A percentile compares a stretch with the other conserved stretches of the same genome.
Conservation (phyloP, 2,329 filamentous ascomycete species). For the Biscogniauxia marginata region DNA sequence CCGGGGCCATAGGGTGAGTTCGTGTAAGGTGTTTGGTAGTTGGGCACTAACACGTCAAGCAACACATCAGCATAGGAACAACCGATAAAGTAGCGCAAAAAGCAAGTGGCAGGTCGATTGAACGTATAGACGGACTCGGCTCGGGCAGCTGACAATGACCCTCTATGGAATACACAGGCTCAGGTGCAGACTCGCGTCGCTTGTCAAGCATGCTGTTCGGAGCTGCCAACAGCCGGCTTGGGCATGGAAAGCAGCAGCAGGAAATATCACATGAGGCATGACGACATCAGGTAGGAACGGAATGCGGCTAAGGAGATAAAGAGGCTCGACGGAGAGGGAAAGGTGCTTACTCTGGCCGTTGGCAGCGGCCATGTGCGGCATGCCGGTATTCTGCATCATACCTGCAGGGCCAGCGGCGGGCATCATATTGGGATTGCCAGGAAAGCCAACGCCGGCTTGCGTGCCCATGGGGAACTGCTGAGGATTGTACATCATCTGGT, state of each 20-base stretch:
- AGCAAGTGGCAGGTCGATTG: constrained; percentile 14
- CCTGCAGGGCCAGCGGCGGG: constrained; percentile 49
- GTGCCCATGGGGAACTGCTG: constrained; percentile 57
- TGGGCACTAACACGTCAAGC: constrained; percentile 44
- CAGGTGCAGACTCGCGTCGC: constrained; percentile 11
- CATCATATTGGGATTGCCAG: constrained; percentile 56
- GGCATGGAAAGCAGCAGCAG: constrained; percentile 13
- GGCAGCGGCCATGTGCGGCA: constrained; percentile 54
- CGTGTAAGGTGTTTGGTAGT: constrained; percentile 57
- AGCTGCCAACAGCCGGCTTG: constrained; percentile 14
- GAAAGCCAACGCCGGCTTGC: constrained; percentile 45
- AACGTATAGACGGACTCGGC: constrained; percentile 21
- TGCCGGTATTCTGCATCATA: constrained; percentile 63
- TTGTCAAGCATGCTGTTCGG: constrained; percentile 7
- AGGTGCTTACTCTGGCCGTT: constrained; percentile 59
- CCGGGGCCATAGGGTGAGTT: constrained; percentile 56
- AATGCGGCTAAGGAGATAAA: constrained; percentile 19
- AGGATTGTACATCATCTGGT: constrained; percentile 57
- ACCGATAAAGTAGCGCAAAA: constrained; percentile 12
- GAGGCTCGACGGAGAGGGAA: constrained; percentile 24
- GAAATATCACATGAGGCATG: constrained; percentile 12
- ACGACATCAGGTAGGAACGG: constrained; percentile 8
- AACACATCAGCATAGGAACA: constrained; percentile 30
- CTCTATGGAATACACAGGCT: constrained; percentile 1
- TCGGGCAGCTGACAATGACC: constrained; percentile 6